A percentile compares a stretch with the other conserved stretches of the same genome.
Evolutionary conservation across 352 stramenopile species (phyloP).

Genomic region (Pythium myriotylum): DNA sequence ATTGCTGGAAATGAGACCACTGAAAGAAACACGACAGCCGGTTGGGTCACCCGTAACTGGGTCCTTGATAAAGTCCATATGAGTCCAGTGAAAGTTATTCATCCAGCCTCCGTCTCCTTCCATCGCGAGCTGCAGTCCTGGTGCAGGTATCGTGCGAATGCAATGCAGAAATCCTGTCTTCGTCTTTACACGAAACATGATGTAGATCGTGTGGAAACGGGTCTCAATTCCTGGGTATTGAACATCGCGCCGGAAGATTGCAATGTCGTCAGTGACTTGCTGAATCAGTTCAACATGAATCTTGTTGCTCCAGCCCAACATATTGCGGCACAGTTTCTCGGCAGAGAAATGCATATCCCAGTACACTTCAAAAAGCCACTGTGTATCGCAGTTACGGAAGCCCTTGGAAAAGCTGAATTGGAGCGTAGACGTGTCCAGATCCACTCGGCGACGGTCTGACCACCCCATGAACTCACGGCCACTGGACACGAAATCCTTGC

Average conservation of each 20-base stretch:
- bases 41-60: conserved; percentile 21
- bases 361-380: conserved; percentile 31
- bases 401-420: conserved; percentile 35
- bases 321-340: conserved; percentile 30
- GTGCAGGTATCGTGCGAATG: conserved; percentile 29
- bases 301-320: conserved; percentile 34
- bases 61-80: conserved; percentile 28
- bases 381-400: conserved; percentile 29
- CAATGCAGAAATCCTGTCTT: conserved; percentile 30
- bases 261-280: conserved; percentile 30
- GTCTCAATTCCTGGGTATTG: conserved; percentile 29
- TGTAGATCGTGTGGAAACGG: conserved; percentile 33
- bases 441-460: conserved; percentile 24
- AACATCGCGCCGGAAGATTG: conserved; percentile 31
- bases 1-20: conserved; percentile 30
- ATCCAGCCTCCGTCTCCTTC: conserved; percentile 31
- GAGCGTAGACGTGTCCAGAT: conserved; percentile 27
- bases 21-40: conserved; percentile 27
- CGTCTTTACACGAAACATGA: conserved; percentile 33
- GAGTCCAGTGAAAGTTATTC: conserved; percentile 38
- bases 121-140: conserved; percentile 20
- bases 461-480: conserved; percentile 34
- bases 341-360: conserved; percentile 36
- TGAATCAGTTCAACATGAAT: conserved; percentile 33
- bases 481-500: conserved; percentile 31